A percentile compares a stretch with the other conserved stretches of the same genome.
phyloP scores from a whole-genome alignment of 495 filamentous ascomycete genomes.

The Xylona heveae region DNA sequence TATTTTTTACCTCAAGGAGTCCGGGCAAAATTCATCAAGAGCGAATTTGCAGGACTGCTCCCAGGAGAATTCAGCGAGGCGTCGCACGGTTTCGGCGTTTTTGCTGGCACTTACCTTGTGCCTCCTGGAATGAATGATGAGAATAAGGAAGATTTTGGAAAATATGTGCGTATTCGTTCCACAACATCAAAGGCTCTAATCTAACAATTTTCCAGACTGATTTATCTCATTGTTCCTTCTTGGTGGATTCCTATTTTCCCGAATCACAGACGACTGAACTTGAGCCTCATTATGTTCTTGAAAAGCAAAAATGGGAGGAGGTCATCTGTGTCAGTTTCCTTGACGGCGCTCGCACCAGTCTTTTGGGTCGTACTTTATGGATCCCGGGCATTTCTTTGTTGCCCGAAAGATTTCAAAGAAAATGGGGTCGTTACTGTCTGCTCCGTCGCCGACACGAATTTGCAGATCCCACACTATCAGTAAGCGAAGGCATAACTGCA shows the following conservation, averaged over 20 bases:
- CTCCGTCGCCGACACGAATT: slow-evolving; percentile 26
- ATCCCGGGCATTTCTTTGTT: slow-evolving; percentile 51
- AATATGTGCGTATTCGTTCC: slow-evolving; percentile 43
- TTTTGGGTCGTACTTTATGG: slow-evolving; percentile 67
- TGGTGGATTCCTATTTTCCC: slow-evolving; percentile 75
- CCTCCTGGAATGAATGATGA: slow-evolving; percentile 81
- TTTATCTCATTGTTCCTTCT: slow-evolving; percentile 51
- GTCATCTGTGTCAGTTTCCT: slow-evolving; percentile 59
- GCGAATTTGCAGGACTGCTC: slow-evolving; percentile 72
- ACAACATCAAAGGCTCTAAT: background rate
- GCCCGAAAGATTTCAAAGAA: slow-evolving; percentile 42
- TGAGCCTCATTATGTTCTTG: slow-evolving; percentile 56
- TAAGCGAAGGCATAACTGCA: no score
- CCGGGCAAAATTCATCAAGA: slow-evolving; percentile 70
- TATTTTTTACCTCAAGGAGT: slow-evolving; percentile 68
- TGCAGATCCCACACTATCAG: no score
- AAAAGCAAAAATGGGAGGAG: slow-evolving; percentile 48
- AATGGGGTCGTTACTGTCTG: slow-evolving; percentile 72
- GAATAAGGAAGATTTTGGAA: slow-evolving; percentile 67
- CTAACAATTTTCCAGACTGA: slow-evolving; percentile 28
- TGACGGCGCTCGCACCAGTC: slow-evolving; percentile 50
- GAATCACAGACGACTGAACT: slow-evolving; percentile 25
- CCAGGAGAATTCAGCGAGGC: slow-evolving; percentile 78
- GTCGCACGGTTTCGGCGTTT: slow-evolving; percentile 33
- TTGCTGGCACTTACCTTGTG: slow-evolving; percentile 57